Conservation (phyloP, 1,284 basidiomycete genomes). For the Apiotrichum domesticum region DNA sequence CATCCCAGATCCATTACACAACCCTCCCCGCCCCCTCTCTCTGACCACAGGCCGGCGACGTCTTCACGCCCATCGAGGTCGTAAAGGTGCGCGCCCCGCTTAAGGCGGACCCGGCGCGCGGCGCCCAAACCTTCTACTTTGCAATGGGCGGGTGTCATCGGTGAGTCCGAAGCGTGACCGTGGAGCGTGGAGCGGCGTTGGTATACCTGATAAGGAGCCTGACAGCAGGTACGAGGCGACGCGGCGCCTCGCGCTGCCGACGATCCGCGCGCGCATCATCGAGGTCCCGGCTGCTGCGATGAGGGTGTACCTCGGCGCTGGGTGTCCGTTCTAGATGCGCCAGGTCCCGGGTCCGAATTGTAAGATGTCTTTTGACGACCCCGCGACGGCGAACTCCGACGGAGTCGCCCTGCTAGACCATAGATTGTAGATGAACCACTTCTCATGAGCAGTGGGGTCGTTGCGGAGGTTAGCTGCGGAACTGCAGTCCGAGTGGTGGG, state of each 20-base stretch:
- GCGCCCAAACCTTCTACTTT: conserved; percentile 42
- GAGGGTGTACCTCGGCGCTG: conserved; percentile 43
- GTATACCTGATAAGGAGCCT: too few species aligned
- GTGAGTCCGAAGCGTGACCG: conserved; percentile 1
- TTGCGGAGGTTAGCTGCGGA: too few species aligned
- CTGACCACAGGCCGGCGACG: conserved; percentile 38
- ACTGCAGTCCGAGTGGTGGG: too few species aligned
- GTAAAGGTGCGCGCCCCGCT: conserved; percentile 40
- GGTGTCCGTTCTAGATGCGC: conserved; percentile 37
- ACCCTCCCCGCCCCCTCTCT: background rate
- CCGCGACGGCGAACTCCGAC: too few species aligned
- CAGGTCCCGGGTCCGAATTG: too few species aligned
- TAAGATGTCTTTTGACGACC: too few species aligned
- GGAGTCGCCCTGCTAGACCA: too few species aligned
- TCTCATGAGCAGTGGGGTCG: too few species aligned
- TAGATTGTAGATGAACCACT: too few species aligned
- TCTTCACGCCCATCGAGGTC: conserved; percentile 48
- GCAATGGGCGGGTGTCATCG: conserved; percentile 48
- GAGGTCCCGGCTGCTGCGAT: conserved; percentile 44
- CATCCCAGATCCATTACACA: too few species aligned
- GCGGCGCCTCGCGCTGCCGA: conserved; percentile 39
- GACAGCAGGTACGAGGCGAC: conserved; percentile 43
- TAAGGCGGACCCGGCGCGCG: conserved; percentile 27
- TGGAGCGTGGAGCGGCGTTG: too few species aligned
- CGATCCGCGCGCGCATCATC: conserved; percentile 45